phyloP scores from a whole-genome alignment of 192 early-diverging fungal genomes.

The Rhizophagus sp. region DNA sequence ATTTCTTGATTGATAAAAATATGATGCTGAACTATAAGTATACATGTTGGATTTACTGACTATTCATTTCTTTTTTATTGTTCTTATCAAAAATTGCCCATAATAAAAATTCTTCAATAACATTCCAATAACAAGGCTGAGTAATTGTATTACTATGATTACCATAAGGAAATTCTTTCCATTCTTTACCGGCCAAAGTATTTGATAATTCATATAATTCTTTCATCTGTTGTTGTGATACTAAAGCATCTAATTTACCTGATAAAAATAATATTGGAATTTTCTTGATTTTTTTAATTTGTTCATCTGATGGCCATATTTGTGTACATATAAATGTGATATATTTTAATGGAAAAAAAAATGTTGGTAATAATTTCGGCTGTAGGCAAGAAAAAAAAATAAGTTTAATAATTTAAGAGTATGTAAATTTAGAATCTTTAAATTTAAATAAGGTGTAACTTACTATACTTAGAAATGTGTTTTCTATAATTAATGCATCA shows the following conservation, averaged over 20 bases:
- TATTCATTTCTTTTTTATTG: too few relatives aligned
- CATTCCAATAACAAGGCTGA: constrained; percentile 83
- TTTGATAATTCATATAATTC: constrained; percentile 65
- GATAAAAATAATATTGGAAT: constrained; percentile 83
- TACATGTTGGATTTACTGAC: background rate
- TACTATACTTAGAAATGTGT: constrained; percentile 90
- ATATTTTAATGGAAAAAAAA: constrained; percentile 71
- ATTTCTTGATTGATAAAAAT: too few relatives aligned
- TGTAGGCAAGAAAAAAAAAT: constrained; percentile 29
- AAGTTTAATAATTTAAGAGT: background rate
- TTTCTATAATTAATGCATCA: constrained; percentile 85
- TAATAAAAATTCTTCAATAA: constrained; percentile 58
- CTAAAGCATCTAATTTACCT: constrained; percentile 81
- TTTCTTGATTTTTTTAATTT: constrained; percentile 61
- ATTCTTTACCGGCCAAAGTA: constrained; percentile 37
- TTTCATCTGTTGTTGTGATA: constrained; percentile 87
- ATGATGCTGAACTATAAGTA: too few relatives aligned
- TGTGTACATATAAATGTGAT: constrained; percentile 84
- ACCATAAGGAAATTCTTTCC: constrained; percentile 77
- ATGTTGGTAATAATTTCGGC: constrained; percentile 84
- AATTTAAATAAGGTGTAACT: constrained; percentile 10
- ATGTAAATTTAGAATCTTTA: background rate
- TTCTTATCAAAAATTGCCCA: background rate
- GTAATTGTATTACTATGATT: constrained; percentile 90
- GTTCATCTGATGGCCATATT: constrained; percentile 81